Evolutionary conservation across 352 stramenopile genomes (phyloP), one percentile per base, ranked within the genome.

Genomic region (Thraustochytrium striatum): DNA sequence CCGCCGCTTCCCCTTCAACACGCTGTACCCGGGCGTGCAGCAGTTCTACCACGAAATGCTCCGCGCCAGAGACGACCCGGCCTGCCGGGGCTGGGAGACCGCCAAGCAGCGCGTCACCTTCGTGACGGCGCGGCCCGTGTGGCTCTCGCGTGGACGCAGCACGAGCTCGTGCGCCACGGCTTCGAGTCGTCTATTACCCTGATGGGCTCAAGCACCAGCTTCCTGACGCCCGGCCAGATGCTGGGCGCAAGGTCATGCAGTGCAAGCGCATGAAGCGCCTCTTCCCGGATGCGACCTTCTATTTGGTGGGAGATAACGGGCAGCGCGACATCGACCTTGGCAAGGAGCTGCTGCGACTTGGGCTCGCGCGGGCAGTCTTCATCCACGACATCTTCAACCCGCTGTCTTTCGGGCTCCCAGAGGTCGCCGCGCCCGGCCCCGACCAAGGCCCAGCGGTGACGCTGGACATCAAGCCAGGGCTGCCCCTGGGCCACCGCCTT

Each of bases 11-110:
- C 65, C 65, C 5, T 75, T 58, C 35, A 75, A 75, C 52, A 75
- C 65, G 16, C 43, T 75, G 65, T 75, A 75, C 39, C 65, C 65
- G 25, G 65, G 65, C 35, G 65, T 75, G 65, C 16, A 50, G 25
- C 65, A 75, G 36, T 75, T 75, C 52, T 75, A 75, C 30, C 65
- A 75, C 11, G 65, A 75, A 43, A 25, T 75, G 65, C 65, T 75
- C 28, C 44, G 65, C 11, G 58, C 65, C 16, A 32, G 28, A 7
- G 65, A 43, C 43, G 65, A 19, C 16, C 21, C 41, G 25, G 52
- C 41, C 43, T 21, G 21, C 19, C 52, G 32, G 44, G 65, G 61
- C 8, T 75, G 65, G 65, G 44, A 58, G 21, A 38, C 7, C 2
- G 65, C n/a, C 25, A 75, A 75, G 30, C 30, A 75, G 0, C 65